Evolutionary conservation across 2,329 filamentous ascomycete genomes (phyloP).

Genomic region (Neopestalotiopsis clavispora): DNA sequence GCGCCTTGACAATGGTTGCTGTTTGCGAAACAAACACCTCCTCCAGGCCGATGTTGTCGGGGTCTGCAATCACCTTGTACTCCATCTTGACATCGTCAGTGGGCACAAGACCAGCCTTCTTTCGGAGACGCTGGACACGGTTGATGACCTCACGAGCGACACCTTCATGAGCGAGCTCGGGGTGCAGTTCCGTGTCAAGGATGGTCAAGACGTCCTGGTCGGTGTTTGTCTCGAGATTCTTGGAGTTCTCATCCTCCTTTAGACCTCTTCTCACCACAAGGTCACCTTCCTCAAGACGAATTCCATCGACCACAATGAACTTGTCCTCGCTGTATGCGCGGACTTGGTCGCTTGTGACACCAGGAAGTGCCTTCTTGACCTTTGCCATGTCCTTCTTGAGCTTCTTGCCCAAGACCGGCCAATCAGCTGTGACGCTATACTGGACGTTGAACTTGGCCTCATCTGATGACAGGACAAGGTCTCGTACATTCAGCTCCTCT

Average conservation of each 20-base stretch:
- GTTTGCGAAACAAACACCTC: slow-evolving; percentile 72
- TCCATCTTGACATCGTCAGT: slow-evolving; percentile 98
- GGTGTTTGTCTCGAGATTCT: slow-evolving; percentile 83
- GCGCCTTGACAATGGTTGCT: slow-evolving; percentile 73
- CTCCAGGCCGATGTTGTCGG: slow-evolving; percentile 74
- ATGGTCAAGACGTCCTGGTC: slow-evolving; percentile 91
- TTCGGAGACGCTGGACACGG: slow-evolving; percentile 88
- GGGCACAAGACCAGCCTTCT: slow-evolving; percentile 88
- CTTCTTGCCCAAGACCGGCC: slow-evolving; percentile 95
- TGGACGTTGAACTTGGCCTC: slow-evolving; percentile 92
- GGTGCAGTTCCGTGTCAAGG: slow-evolving; percentile 80
- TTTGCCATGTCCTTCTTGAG: slow-evolving; percentile 92
- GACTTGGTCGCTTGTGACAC: slow-evolving; percentile 78
- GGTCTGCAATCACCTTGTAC: slow-evolving; percentile 80
- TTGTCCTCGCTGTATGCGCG: slow-evolving; percentile 76
- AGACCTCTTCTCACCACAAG: slow-evolving; percentile 81
- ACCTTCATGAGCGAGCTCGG: slow-evolving; percentile 86
- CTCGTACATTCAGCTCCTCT: slow-evolving; percentile 89
- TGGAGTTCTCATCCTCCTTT: slow-evolving; percentile 71
- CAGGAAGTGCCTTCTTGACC: slow-evolving; percentile 88
- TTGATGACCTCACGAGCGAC: slow-evolving; percentile 92
- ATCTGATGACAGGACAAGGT: slow-evolving; percentile 82
- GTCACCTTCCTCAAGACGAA: slow-evolving; percentile 81
- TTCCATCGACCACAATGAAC: slow-evolving; percentile 83
- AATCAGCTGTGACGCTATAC: slow-evolving; percentile 89